Conservation (phyloP, 179 eudicot genomes). For the Silene coronaria region DNA sequence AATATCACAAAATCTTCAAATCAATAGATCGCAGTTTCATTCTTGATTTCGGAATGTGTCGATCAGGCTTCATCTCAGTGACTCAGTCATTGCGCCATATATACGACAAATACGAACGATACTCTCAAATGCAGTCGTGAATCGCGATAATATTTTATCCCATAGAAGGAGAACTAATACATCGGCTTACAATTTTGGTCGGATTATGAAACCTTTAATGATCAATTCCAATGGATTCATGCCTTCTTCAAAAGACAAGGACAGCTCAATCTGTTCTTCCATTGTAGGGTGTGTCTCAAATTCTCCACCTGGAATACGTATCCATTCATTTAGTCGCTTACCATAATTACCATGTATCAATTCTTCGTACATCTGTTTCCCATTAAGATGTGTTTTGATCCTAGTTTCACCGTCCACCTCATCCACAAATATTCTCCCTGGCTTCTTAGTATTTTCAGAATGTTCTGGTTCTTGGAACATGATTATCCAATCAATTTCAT, state of each 20-base stretch:
- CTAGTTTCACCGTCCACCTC: conserved; percentile 38
- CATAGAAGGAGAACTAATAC: no score
- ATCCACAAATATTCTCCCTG: conserved; percentile 28
- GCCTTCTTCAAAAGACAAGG: conserved; percentile 24
- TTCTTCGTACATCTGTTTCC: conserved; percentile 38
- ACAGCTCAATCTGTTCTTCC: conserved; percentile 37
- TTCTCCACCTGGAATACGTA: conserved; percentile 46
- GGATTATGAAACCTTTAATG: conserved; percentile 6
- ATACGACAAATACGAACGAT: not conserved
- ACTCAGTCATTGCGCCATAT: not conserved
- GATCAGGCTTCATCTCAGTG: no score
- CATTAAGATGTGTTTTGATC: conserved; percentile 38
- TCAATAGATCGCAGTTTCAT: not conserved
- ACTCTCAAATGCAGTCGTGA: not conserved
- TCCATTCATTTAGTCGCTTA: conserved; percentile 43
- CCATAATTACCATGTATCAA: conserved; percentile 29
- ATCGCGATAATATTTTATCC: no score
- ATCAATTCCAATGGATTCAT: not conserved
- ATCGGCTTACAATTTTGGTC: not conserved
- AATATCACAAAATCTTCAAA: not conserved
- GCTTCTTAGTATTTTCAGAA: not conserved
- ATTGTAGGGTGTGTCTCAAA: conserved; percentile 25
- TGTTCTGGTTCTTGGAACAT: conserved; percentile 34
- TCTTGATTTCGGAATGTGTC: not conserved
- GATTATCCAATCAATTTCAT: conserved; percentile 38